Evolutionary conservation across 2,329 filamentous ascomycete species (phyloP).

Genomic region (Fusarium circinatum): DNA sequence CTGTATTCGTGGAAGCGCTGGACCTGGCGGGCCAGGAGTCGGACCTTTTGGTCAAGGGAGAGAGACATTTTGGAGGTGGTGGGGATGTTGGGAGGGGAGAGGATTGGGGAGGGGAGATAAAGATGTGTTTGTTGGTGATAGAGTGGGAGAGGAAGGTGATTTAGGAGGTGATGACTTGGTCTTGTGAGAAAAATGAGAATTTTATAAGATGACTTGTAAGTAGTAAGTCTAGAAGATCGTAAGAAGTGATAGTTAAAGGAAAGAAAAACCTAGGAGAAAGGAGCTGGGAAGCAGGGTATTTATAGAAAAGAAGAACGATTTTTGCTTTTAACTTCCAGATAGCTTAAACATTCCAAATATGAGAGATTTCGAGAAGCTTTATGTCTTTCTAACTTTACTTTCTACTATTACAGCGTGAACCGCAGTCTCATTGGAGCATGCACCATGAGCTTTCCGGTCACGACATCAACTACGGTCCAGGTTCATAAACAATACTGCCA

Average conservation of each 20-base stretch:
- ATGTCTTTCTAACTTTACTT: too few species aligned
- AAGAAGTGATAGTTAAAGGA: background rate
- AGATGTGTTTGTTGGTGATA: accelerated
- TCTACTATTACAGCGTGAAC: accelerated
- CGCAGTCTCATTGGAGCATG: background rate
- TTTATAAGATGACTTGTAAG: background rate
- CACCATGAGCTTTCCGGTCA: accelerated
- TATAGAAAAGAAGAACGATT: background rate
- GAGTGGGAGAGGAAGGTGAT: accelerated
- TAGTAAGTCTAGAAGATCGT: background rate
- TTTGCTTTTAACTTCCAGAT: accelerated
- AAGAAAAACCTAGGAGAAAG: accelerated
- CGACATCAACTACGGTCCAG: accelerated
- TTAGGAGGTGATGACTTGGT: accelerated
- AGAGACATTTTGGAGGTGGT: background rate
- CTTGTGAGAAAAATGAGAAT: accelerated
- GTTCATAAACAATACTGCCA: accelerated
- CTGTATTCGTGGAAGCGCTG: background rate
- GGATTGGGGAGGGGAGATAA: background rate
- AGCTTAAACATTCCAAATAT: accelerated
- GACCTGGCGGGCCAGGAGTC: background rate
- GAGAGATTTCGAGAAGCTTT: accelerated
- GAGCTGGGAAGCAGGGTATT: background rate
- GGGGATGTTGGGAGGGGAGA: too few species aligned
- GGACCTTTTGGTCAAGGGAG: background rate